Percentiles rank a stretch among this genome's conserved stretches.
These are phyloP conservation scores for Penicillium bialowiezense DNA, from an alignment of 495 filamentous ascomycete genomes.

Conservation along the genomic window DNA sequence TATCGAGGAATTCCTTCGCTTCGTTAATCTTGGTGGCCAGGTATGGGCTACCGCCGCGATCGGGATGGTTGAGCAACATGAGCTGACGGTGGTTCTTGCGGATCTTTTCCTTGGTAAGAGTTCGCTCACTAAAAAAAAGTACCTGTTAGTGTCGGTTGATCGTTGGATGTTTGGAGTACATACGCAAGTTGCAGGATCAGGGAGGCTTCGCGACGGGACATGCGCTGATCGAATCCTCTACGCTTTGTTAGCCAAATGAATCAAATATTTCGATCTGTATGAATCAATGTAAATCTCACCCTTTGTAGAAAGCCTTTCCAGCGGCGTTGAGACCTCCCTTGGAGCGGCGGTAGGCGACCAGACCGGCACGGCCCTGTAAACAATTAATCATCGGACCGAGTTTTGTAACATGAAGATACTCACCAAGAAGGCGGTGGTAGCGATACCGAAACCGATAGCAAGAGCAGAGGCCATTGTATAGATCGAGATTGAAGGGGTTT, in stretches of 20 bases:
- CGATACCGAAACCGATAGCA: constrained; percentile 75
- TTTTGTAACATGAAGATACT: constrained; percentile 13
- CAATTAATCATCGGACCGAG: constrained; percentile 10
- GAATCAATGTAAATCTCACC: constrained; percentile 34
- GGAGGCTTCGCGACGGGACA: constrained; percentile 87
- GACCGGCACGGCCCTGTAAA: constrained; percentile 79
- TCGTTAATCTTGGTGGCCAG: constrained; percentile 97
- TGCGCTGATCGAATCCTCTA: constrained; percentile 84
- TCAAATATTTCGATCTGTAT: background rate
- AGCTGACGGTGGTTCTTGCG: constrained; percentile 94
- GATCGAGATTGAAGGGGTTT: background rate
- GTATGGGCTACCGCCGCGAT: constrained; percentile 95
- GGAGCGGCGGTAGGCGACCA: constrained; percentile 82
- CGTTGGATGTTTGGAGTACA: constrained; percentile 20
- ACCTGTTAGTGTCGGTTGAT: constrained; percentile 12
- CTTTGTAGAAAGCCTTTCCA: constrained; percentile 92
- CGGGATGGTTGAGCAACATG: constrained; percentile 97
- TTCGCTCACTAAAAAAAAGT: constrained; percentile 62
- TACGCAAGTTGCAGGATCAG: constrained; percentile 91
- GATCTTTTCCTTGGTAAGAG: constrained; percentile 83
- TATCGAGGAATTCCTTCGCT: constrained; percentile 94
- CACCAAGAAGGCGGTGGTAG: constrained; percentile 74
- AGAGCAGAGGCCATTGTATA: constrained; percentile 68
- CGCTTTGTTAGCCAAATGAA: constrained; percentile 7
- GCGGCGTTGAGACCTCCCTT: constrained; percentile 71